Base-by-base conservation (phyloP, 352 stramenopile genomes). In the Phytophthora pini region DNA sequence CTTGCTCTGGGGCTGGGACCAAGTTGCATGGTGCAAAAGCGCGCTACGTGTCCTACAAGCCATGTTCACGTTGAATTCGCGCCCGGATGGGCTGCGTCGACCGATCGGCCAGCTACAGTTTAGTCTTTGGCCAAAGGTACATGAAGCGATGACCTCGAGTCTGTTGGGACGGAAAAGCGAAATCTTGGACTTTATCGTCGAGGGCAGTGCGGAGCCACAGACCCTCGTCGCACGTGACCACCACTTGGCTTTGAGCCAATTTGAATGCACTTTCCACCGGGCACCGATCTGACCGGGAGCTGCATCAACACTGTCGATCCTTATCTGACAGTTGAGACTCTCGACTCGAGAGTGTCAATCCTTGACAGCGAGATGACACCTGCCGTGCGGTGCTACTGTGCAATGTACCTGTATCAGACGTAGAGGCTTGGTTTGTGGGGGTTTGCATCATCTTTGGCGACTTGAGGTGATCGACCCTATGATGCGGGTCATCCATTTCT, bases 181-280 rank as follows among this genome's bases (percentile, higher is more conserved):
- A 26, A 26, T 34, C 56, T 27, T 15, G 17, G 12, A 11, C 36
- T 9, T 17, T 39, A 13, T 46, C 32, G 32, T 22, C 7, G 24
- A 48, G 29, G 53, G 41, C 20, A 52, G 24, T 38, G 47, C 57
- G 15, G 44, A 63, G 61, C 61, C 61, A 68, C 61, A 68, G 52
- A 68, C 26, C 29, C 15, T 34, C 27, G 44, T 22, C 60, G 52
- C 51, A 68, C 44, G 60, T 62, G 26, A 26, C 29, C 45, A 39
- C 43, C 61, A 68, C 51, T 68, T 68, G 60, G 44, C 27, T n/a
- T 3, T 38, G 60, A 51, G 51, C 36, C 61, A 45, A 59, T 34
- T 27, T 29, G 24, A 62, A 46, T 54, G 51, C 60, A 44, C 60
- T 56, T 50, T 68, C 51, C 59, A 47, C n/a, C 57, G 15, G 27